phyloP scores from a whole-genome alignment of 164 flowering plant genomes.

The Vitis rupestris region DNA sequence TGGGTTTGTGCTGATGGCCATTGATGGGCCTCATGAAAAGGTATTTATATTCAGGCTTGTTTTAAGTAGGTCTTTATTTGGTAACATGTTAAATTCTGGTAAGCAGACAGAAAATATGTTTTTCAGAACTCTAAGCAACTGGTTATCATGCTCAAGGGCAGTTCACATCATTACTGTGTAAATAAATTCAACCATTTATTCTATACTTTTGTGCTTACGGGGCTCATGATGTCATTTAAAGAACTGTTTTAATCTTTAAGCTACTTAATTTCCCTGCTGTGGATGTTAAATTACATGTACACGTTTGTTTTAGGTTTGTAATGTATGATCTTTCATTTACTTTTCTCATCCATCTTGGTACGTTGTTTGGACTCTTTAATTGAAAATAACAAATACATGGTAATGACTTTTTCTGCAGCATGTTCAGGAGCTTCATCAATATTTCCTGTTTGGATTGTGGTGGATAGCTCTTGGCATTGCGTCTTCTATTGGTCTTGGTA shows the following conservation, averaged over 20 bases:
- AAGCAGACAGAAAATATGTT: too few species aligned
- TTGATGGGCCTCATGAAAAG: slow-evolving; percentile 86
- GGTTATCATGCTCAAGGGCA: neutral
- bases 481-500: slow-evolving; percentile 95
- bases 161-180: too few species aligned
- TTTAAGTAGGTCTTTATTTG: neutral
- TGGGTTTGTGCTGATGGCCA: slow-evolving; percentile 45
- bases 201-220: too few species aligned
- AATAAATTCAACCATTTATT: too few species aligned
- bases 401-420: slow-evolving; percentile 53
- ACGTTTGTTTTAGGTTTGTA: neutral
- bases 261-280: neutral
- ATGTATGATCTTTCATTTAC: too few species aligned
- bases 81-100: neutral
- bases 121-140: too few species aligned
- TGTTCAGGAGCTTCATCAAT: slow-evolving; percentile 58
- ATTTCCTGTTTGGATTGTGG: slow-evolving; percentile 67
- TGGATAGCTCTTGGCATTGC: slow-evolving; percentile 96
- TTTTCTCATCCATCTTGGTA: too few species aligned
- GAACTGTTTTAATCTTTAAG: neutral
- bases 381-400: neutral
- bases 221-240: neutral
- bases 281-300: neutral
- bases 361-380: neutral
- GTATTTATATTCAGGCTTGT: slow-evolving; percentile 30